A percentile compares a stretch with the other conserved stretches of the same genome.
Evolutionary conservation across 306 rosid genomes (phyloP).

Genomic region (Crotalaria pallida): DNA sequence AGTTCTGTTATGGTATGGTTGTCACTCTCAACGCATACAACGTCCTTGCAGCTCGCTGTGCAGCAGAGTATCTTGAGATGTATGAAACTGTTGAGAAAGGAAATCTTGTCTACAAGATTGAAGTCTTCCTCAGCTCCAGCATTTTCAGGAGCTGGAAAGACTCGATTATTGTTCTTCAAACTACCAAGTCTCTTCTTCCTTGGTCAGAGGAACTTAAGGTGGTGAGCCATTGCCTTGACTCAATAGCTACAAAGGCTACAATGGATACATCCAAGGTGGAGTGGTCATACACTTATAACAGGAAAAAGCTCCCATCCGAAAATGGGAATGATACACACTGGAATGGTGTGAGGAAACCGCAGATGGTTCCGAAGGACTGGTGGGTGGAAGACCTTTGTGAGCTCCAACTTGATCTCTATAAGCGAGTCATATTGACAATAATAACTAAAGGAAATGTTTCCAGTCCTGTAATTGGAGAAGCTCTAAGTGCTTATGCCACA

Average conservation of each 20-base stretch:
- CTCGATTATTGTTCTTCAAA: slow-evolving; percentile 86
- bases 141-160: slow-evolving; percentile 93
- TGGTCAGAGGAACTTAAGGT: slow-evolving; percentile 91
- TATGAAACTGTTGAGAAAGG: slow-evolving; percentile 84
- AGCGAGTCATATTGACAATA: slow-evolving; percentile 54
- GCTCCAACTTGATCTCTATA: slow-evolving; percentile 79
- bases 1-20: slow-evolving; percentile 86
- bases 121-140: slow-evolving; percentile 94
- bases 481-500: slow-evolving; percentile 66
- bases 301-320: slow-evolving; percentile 71
- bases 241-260: slow-evolving; percentile 85
- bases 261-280: slow-evolving; percentile 83
- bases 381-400: slow-evolving; percentile 97
- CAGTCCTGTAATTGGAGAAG: slow-evolving; percentile 67
- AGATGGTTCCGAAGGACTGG: slow-evolving; percentile 86
- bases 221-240: slow-evolving; percentile 79
- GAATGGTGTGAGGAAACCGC: slow-evolving; percentile 67
- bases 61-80: slow-evolving; percentile 94
- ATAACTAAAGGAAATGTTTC: slow-evolving; percentile 49
- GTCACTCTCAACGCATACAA: slow-evolving; percentile 94
- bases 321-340: slow-evolving; percentile 63
- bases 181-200: slow-evolving; percentile 76
- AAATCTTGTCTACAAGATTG: slow-evolving; percentile 85
- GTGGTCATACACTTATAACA: slow-evolving; percentile 91
- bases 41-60: slow-evolving; percentile 82